These are phyloP conservation scores for Trichoderma gamsii DNA, from an alignment of 495 filamentous ascomycete species.

Conservation along the genomic window DNA sequence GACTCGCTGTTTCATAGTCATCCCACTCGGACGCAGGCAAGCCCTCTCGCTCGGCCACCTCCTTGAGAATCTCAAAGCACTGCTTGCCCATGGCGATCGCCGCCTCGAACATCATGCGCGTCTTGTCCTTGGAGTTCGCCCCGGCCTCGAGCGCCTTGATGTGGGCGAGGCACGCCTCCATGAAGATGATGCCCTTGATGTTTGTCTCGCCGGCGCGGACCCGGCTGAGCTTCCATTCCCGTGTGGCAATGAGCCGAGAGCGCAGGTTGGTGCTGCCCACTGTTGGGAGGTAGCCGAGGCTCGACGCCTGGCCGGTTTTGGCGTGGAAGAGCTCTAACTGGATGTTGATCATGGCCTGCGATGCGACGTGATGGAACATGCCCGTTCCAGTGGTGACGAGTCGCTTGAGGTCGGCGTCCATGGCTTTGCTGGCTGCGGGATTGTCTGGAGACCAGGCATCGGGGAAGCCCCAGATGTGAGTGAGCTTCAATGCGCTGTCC, in stretches of 20 bases:
- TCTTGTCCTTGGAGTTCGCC: constrained; percentile 24
- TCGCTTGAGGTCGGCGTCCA: constrained; percentile 34
- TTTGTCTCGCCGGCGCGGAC: constrained; percentile 52
- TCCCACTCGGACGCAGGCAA: constrained; percentile 3
- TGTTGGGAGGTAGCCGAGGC: constrained; percentile 20
- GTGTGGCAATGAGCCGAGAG: constrained; percentile 40
- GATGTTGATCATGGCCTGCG: constrained; percentile 42
- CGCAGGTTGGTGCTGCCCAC: constrained; percentile 35
- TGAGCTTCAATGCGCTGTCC: constrained; percentile 40
- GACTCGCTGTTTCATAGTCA: neutral
- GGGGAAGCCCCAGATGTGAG: neutral
- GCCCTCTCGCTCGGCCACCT: constrained; percentile 17
- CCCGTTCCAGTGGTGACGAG: constrained; percentile 43
- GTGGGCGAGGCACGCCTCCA: constrained; percentile 38
- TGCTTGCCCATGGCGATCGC: constrained; percentile 24
- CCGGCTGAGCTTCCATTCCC: constrained; percentile 36
- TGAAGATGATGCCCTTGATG: constrained; percentile 48
- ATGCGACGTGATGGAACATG: constrained; percentile 37
- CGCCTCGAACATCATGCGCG: constrained; percentile 23
- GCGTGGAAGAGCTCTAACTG: constrained; percentile 43
- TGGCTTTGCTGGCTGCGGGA: constrained; percentile 16
- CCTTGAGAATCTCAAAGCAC: constrained; percentile 23
- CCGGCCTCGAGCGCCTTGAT: constrained; percentile 36
- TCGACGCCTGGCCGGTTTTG: constrained; percentile 47
- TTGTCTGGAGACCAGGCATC: constrained; percentile 1